phyloP scores from a whole-genome alignment of 2,329 filamentous ascomycete genomes.

The Rutstroemia sp. region DNA sequence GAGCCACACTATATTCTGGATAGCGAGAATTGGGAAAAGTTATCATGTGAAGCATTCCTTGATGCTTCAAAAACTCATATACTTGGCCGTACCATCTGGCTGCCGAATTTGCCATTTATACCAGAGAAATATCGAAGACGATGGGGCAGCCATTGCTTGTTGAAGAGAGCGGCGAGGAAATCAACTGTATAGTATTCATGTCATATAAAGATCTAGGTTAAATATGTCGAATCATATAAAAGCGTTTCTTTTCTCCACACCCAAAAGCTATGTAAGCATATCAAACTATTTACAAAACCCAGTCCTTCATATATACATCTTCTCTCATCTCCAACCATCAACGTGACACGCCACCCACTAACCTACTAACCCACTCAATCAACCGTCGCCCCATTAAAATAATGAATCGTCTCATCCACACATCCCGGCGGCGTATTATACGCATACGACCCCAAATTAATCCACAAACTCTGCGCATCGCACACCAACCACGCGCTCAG shows the following conservation, averaged over 20 bases:
- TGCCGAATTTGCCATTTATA: conserved; percentile 64
- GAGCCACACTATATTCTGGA: conserved; percentile 80
- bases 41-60: conserved; percentile 72
- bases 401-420: conserved; percentile 48
- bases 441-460: conserved; percentile 51
- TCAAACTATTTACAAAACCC: background rate
- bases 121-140: conserved; percentile 63
- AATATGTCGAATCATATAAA: background rate
- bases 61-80: conserved; percentile 69
- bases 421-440: conserved; percentile 52
- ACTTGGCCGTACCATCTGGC: conserved; percentile 71
- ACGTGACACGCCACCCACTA: background rate
- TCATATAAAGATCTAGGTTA: background rate
- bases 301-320: background rate
- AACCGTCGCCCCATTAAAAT: conserved; percentile 34
- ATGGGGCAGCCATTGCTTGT: conserved; percentile 85
- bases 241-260: background rate
- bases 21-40: conserved; percentile 64
- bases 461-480: conserved; percentile 41
- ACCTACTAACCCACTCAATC: background rate
- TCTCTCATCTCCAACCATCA: background rate
- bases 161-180: conserved; percentile 46
- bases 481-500: conserved; percentile 53
- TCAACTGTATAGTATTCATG: background rate
- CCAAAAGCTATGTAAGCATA: background rate